Percentiles rank a stretch among this genome's conserved stretches.
Conservation (phyloP, 176 grass and related monocot species). For the Bothriochloa decipiens region DNA sequence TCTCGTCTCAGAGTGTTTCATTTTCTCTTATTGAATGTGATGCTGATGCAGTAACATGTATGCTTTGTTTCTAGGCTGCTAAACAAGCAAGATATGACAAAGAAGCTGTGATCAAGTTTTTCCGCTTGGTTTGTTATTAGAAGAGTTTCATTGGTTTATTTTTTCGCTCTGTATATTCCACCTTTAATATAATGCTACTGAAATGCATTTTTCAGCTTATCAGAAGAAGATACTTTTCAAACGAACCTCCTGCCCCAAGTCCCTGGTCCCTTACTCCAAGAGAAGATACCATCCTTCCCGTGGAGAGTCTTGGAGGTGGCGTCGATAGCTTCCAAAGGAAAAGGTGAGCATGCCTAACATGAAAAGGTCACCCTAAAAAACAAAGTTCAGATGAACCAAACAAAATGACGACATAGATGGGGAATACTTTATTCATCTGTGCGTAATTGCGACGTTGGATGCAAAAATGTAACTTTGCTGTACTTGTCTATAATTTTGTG, state of each 20-base stretch:
- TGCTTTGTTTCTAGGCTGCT: slow-evolving; percentile 54
- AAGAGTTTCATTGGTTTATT: slow-evolving; percentile 28
- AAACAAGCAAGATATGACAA: slow-evolving; percentile 91
- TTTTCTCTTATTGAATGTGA: slow-evolving; percentile 8
- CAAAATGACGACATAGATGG: not conserved
- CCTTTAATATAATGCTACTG: slow-evolving; percentile 29
- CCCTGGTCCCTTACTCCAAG: slow-evolving; percentile 71
- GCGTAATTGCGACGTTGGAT: not conserved
- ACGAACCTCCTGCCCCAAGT: slow-evolving; percentile 70
- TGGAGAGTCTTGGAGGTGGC: slow-evolving; percentile 58
- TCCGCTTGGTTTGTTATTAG: slow-evolving; percentile 72
- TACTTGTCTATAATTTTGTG: slow-evolving; percentile 28
- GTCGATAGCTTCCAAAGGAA: slow-evolving; percentile 68
- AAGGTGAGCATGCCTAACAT: slow-evolving; percentile 50
- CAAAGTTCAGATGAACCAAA: not conserved
- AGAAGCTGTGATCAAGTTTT: slow-evolving; percentile 93
- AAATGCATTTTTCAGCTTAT: slow-evolving; percentile 74
- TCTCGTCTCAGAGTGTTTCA: slow-evolving; percentile 15
- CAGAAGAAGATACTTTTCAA: slow-evolving; percentile 90
- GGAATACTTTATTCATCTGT: not conserved
- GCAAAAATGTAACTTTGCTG: not conserved
- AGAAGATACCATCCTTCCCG: slow-evolving; percentile 49
- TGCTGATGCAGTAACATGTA: not conserved
- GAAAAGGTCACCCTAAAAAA: not conserved
- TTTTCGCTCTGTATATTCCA: slow-evolving; percentile 2